These are phyloP conservation scores for Fusarium euwallaceae DNA, from an alignment of 2,329 filamentous ascomycete genomes.

Conservation along the genomic window DNA sequence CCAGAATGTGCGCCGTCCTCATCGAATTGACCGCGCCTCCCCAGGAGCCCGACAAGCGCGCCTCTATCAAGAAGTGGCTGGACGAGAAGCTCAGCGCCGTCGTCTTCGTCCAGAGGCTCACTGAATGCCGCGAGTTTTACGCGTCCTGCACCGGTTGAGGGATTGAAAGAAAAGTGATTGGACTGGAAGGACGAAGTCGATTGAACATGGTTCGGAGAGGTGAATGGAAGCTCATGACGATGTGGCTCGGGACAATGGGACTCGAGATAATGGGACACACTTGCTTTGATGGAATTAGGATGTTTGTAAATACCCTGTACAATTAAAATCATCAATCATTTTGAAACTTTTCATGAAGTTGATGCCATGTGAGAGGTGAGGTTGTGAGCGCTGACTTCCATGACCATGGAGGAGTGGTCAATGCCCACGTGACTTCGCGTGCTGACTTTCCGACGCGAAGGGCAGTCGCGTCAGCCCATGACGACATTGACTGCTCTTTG, in stretches of 20 bases:
- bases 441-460: slow-evolving; percentile 32
- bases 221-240: background rate
- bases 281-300: background rate
- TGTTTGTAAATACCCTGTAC: slow-evolving; percentile 8
- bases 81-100: slow-evolving; percentile 43
- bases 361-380: background rate
- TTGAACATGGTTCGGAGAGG: background rate
- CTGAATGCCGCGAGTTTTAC: slow-evolving; percentile 17
- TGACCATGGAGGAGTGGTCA: background rate
- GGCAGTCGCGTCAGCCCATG: slow-evolving; percentile 41
- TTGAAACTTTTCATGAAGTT: background rate
- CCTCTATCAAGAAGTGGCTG: slow-evolving; percentile 41
- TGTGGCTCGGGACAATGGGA: background rate
- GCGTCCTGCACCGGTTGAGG: background rate
- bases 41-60: slow-evolving; percentile 33
- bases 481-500: slow-evolving; percentile 37
- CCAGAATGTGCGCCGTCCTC: slow-evolving; percentile 46
- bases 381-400: background rate
- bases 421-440: slow-evolving; percentile 47
- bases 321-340: background rate
- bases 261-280: background rate
- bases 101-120: slow-evolving; percentile 36
- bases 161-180: background rate
- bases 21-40: slow-evolving; percentile 40
- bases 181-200: background rate